phyloP scores from a whole-genome alignment of 2,329 filamentous ascomycete species.

The Fusarium torreyae region DNA sequence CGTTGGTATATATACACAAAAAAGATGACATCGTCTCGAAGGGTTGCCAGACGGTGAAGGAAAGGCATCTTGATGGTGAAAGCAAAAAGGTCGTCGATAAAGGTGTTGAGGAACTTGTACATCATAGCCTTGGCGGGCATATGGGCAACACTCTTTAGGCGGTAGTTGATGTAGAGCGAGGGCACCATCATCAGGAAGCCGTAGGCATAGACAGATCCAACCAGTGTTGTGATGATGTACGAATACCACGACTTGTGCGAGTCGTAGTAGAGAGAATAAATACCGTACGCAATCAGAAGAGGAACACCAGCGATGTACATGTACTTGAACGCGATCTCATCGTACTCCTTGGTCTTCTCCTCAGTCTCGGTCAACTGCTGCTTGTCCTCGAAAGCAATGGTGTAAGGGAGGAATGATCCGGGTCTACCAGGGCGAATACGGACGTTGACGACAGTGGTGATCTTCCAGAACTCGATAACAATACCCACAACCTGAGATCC shows the following conservation, averaged over 20 bases:
- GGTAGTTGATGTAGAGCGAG: conserved; percentile 98
- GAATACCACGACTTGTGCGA: conserved; percentile 98
- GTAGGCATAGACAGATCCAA: conserved; percentile 97
- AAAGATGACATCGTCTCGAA: conserved; percentile 97
- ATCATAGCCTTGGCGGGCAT: conserved; percentile 98
- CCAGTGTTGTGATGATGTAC: conserved; percentile 93
- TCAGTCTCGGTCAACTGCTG: conserved; percentile 95
- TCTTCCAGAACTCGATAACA: conserved; percentile 85
- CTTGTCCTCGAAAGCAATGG: conserved; percentile 93
- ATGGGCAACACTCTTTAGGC: conserved; percentile 93
- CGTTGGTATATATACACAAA: conserved; percentile 97
- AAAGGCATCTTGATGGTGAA: conserved; percentile 99
- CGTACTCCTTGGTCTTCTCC: conserved; percentile 98
- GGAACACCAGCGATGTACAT: conserved; percentile 94
- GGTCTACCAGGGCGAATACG: conserved; percentile 79
- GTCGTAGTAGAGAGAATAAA: conserved; percentile 93
- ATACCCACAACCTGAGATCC: conserved; percentile 90
- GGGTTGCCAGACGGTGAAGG: conserved; percentile 90
- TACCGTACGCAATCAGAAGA: conserved; percentile 88
- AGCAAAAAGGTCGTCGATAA: conserved; percentile 98
- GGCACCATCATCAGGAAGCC: conserved; percentile 99
- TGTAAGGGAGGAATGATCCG: conserved; percentile 82
- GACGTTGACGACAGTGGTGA: conserved; percentile 95
- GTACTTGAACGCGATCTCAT: conserved; percentile 97
- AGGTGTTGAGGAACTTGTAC: conserved; percentile 98